phyloP scores from a whole-genome alignment of 2,329 filamentous ascomycete genomes.

The Exophiala dermatitidis region DNA sequence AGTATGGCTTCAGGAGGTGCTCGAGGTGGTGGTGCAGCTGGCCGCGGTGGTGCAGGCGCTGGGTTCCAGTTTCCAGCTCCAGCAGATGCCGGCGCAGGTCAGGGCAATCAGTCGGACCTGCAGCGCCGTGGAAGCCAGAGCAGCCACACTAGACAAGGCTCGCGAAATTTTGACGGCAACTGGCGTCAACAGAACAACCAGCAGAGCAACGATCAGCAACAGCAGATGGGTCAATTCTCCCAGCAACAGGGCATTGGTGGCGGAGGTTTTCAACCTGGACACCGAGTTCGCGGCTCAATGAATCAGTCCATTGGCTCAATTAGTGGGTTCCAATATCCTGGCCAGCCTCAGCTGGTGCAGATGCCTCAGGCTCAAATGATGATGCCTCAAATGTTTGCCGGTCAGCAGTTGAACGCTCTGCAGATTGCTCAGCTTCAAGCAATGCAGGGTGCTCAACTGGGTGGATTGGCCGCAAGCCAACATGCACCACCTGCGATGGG shows the following conservation, averaged over 20 bases:
- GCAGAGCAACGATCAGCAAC: slow-evolving; percentile 44
- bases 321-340: slow-evolving; percentile 80
- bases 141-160: slow-evolving; percentile 73
- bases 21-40: slow-evolving; percentile 54
- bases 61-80: slow-evolving; percentile 60
- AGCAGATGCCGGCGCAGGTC: slow-evolving; percentile 44
- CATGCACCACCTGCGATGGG: slow-evolving; percentile 59
- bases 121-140: slow-evolving; percentile 64
- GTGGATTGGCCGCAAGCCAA: slow-evolving; percentile 62
- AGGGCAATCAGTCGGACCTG: slow-evolving; percentile 54
- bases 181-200: slow-evolving; percentile 73
- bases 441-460: slow-evolving; percentile 74
- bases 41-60: slow-evolving; percentile 54
- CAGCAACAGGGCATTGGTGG: slow-evolving; percentile 64
- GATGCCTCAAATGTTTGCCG: slow-evolving; percentile 69
- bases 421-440: slow-evolving; percentile 88
- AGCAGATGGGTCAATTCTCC: slow-evolving; percentile 55
- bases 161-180: slow-evolving; percentile 94
- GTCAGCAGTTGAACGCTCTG: slow-evolving; percentile 79
- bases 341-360: slow-evolving; percentile 80
- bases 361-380: slow-evolving; percentile 75
- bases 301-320: slow-evolving; percentile 78
- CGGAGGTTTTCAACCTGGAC: slow-evolving; percentile 81
- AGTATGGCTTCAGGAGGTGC: slow-evolving; percentile 53
- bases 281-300: slow-evolving; percentile 73